Conservation (phyloP, 345 rosid species). For the Hirschfeldia incana region DNA sequence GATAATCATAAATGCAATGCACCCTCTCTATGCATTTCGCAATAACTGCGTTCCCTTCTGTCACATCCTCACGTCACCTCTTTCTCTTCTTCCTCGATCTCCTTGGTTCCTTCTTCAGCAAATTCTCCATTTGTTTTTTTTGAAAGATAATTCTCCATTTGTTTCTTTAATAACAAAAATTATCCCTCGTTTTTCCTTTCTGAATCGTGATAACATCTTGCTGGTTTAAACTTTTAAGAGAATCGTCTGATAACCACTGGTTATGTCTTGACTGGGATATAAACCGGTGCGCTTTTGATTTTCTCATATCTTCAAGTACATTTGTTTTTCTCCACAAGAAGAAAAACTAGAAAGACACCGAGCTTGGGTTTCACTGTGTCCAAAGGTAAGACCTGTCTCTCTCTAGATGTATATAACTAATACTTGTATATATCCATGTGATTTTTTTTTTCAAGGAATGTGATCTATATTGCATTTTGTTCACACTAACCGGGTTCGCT, state of each 20-base stretch:
- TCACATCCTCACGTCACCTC: constrained; percentile 45
- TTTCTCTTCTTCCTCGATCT: constrained; percentile 35
- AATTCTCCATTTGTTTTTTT: constrained; percentile 26
- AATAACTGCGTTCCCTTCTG: constrained; percentile 61
- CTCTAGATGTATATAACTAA: background rate
- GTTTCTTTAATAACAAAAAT: background rate
- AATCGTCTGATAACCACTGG: background rate
- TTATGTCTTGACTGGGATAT: constrained; percentile 7
- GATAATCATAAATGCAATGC: constrained; percentile 70
- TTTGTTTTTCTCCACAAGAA: background rate
- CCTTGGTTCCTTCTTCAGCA: constrained; percentile 15
- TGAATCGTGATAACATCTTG: background rate
- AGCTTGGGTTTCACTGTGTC: constrained; percentile 32
- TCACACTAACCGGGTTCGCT: constrained; percentile 7
- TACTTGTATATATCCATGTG: background rate
- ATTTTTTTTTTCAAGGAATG: constrained; percentile 5
- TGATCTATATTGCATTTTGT: constrained; percentile 26
- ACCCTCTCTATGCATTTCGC: constrained; percentile 70
- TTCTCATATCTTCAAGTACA: background rate
- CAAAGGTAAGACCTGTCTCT: constrained; percentile 28
- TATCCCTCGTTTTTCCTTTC: constrained; percentile 5
- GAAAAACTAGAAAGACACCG: background rate
- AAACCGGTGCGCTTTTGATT: background rate
- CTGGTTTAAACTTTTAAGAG: background rate
- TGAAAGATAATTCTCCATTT: background rate